These are phyloP conservation scores for Candida sojae DNA, from an alignment of 1,139 yeast species.

Conservation along the genomic window DNA sequence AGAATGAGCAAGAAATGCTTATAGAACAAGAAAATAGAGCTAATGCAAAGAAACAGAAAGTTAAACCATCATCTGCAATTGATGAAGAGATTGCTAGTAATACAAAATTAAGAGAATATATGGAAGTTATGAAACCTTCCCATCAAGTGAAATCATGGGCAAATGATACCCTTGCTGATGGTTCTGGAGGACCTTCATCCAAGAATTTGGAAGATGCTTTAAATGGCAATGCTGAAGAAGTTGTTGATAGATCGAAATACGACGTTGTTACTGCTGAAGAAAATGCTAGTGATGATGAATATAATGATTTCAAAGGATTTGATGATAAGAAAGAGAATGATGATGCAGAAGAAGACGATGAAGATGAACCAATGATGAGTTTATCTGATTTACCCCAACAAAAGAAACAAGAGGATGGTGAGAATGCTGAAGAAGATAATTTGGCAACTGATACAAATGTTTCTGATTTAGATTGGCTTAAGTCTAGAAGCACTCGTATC, in stretches of 20 bases:
- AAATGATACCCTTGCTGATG: constrained; percentile 63
- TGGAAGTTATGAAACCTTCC: constrained; percentile 82
- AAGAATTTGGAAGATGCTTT: constrained; percentile 44
- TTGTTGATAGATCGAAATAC: constrained; percentile 12
- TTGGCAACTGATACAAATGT: constrained; percentile 54
- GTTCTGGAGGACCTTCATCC: constrained; percentile 52
- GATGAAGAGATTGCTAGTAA: constrained; percentile 64
- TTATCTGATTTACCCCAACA: constrained; percentile 15
- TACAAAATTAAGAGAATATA: constrained; percentile 73
- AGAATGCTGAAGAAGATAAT: constrained; percentile 19
- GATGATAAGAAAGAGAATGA: constrained; percentile 24
- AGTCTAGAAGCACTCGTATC: constrained; percentile 73
- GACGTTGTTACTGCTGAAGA: constrained; percentile 38
- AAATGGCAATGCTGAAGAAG: constrained; percentile 22
- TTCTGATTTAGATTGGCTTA: constrained; percentile 89
- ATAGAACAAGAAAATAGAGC: constrained; percentile 43
- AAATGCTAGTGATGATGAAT: constrained; percentile 67
- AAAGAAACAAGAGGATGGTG: constrained; percentile 18
- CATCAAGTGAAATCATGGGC: constrained; percentile 71
- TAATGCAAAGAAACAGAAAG: constrained; percentile 23
- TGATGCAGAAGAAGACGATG: constrained; percentile 20
- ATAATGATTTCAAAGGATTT: constrained; percentile 49
- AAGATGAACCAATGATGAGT: constrained; percentile 21
- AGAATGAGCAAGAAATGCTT: constrained; percentile 55
- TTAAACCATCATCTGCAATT: constrained; percentile 30